Base-by-base conservation (phyloP, 805 yeast species). In the Candida nemodendra region DNA sequence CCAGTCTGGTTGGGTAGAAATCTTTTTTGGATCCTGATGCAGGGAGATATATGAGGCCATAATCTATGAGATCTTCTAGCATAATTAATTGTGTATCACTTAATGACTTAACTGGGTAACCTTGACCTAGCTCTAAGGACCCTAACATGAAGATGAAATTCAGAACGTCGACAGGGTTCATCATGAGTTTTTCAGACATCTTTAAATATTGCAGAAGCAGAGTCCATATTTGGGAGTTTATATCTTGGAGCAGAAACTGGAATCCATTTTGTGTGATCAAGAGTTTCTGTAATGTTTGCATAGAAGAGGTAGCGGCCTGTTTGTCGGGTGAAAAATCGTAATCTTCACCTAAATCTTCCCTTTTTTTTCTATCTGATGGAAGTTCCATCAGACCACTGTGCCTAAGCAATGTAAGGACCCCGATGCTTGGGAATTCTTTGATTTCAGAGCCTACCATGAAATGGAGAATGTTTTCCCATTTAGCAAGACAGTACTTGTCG, bases 141-240 rank as follows among this genome's bases (percentile, higher is more conserved):
- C 98, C 98, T 29, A 93, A 68, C 78, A 91, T 82, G 65, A 93
- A 93, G 9, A 93, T 83, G 61, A 93, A 93, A 61, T 91, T 90
- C 31, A 93, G 69, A 25, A 93, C 95, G 54, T 93, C 99, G 14
- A 93, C 98, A 0, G 96, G 89, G 62, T 93, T 95, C 95, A 90
- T 87, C 54, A 85, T 78, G 35, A 87, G 70, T 18, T 80, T 79
- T 54, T 86, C 91, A 1, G 97, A 78, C 72, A 87, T 75, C 57
- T 85, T 83, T 44, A 93, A 66, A 57, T 93, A 93, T 57, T 93
- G 96, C 27, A 93, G 65, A 32, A 93, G 65, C 27, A 93, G 65
- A 0, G 96, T 82, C 99, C 99, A 93, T 13, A 93, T 82, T 62
- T 93, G 99, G 0, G 95, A 84, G 57, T 88, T 89, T 18, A 85